These are phyloP conservation scores for Bruguiera parviflora DNA, from an alignment of 345 rosid genomes.

Conservation along the genomic window DNA sequence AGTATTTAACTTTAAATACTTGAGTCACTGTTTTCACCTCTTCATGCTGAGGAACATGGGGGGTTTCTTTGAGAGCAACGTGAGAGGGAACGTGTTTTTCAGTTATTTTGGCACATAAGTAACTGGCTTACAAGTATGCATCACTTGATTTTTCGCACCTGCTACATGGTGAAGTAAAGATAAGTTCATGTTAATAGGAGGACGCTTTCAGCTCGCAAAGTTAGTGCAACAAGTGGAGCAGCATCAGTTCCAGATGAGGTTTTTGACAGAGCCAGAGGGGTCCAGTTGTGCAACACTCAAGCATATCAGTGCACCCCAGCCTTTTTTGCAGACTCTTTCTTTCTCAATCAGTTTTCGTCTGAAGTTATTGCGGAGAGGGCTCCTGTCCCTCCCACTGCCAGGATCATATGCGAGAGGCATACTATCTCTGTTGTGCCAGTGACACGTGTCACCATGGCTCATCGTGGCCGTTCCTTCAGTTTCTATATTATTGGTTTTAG, in stretches of 20 bases:
- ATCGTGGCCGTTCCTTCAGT: conserved; percentile 66
- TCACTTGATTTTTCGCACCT: neutral
- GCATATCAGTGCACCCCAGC: conserved; percentile 90
- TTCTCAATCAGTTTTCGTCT: conserved; percentile 83
- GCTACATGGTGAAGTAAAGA: neutral
- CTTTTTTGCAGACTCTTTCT: conserved; percentile 86
- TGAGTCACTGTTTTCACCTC: neutral
- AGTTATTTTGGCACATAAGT: neutral
- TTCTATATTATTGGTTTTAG: conserved; percentile 84
- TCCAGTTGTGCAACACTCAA: conserved; percentile 89
- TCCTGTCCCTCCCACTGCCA: conserved; percentile 57
- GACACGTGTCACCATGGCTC: conserved; percentile 81
- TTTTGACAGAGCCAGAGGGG: conserved; percentile 86
- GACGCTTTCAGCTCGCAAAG: conserved; percentile 73
- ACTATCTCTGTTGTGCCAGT: conserved; percentile 83
- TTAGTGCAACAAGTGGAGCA: conserved; percentile 83
- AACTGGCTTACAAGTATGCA: neutral
- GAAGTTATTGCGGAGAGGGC: conserved; percentile 81
- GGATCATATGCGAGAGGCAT: conserved; percentile 91
- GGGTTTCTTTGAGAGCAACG: neutral
- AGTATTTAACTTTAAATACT: neutral
- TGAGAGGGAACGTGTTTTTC: neutral
- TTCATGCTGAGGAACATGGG: neutral
- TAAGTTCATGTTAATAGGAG: conserved; percentile 46
- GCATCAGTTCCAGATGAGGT: conserved; percentile 94